Base-by-base conservation (phyloP, 345 rosid genomes). In the Lumnitzera littorea region DNA sequence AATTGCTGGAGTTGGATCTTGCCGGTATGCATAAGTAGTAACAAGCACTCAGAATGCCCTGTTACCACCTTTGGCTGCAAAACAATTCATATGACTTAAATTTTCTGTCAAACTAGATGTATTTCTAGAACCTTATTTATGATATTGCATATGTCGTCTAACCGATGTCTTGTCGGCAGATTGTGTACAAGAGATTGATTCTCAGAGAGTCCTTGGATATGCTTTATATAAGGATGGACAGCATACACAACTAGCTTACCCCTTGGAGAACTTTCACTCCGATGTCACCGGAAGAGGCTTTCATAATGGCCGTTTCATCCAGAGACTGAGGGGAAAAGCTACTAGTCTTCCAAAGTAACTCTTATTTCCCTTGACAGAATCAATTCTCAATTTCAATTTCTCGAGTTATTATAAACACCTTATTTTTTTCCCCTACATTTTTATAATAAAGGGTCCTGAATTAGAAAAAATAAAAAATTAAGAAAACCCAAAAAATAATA, bases 261-360 rank as follows among this genome's bases (percentile, higher is more conserved):
- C 80, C 3, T 24, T 80, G 70, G 77, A 71, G 60, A 53, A 62
- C 2, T 73, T 64, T 58, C 57, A 56, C 3, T 72, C 83, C 2
- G 69, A 78, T 56, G 75, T 80, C 0, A 51, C 81, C 0, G 88
- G 83, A 1, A 72, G 80, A 65, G 73, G 85, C 61, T 78, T 83
- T 56, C 88, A 80, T 56, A 74, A 80, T 11, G 82, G 85, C 11
- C 76, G 83, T 9, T 80, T 83, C 69, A 67, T 83, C 20, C 83
- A 73, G 57, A 76, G 72, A 17, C 64, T 83, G 85, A 73, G 88
- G 20, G 65, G 76, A 48, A 83, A 83, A 61, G 80, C 85, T 43
- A 71, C 81, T 16, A 62, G 80, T 51, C 82, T 73, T 55, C 76
- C 79, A 62, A 80, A 74, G 85, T 83, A 75, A 16, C 1, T 15